A percentile compares a stretch with the other conserved stretches of the same genome.
These are phyloP conservation scores for Linnemannia schmuckeri DNA, from an alignment of 192 early-diverging fungal species.

Conservation along the genomic window DNA sequence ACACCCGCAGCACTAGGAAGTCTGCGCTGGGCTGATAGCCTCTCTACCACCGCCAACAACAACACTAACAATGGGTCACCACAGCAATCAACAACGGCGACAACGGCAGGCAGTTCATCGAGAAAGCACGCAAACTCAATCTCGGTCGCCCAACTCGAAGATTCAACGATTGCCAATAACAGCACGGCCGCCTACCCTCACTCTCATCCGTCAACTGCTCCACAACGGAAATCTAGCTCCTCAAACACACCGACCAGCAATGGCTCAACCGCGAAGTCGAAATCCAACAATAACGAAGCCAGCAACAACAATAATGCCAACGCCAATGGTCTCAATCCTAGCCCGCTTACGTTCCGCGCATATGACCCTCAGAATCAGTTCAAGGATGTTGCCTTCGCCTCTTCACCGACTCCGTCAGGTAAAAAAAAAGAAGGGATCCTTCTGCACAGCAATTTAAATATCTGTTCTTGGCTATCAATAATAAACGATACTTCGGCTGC, in stretches of 20 bases:
- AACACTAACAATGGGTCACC: not conserved
- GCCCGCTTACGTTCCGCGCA: slow-evolving; percentile 41
- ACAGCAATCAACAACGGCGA: not conserved
- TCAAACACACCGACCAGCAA: not conserved
- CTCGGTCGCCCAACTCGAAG: slow-evolving; percentile 41
- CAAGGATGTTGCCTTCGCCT: slow-evolving; percentile 4
- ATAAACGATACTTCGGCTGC: not conserved
- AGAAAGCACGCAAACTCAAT: slow-evolving; percentile 50
- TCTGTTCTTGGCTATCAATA: not conserved
- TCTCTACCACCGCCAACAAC: not conserved
- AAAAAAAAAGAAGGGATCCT: not conserved
- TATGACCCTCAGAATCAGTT: slow-evolving; percentile 2
- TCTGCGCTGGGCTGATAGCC: slow-evolving; percentile 2
- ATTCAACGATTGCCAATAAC: not conserved
- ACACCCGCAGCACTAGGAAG: not conserved
- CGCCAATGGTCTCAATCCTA: not conserved
- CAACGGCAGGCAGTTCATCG: not conserved
- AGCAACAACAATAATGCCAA: slow-evolving; percentile 23
- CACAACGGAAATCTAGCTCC: slow-evolving; percentile 1
- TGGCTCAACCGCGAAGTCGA: not conserved
- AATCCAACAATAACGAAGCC: not conserved
- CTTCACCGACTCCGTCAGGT: slow-evolving; percentile 6
- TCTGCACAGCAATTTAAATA: not conserved
- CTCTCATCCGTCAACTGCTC: not conserved
- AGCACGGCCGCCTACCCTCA: not conserved